phyloP scores from a whole-genome alignment of 1,139 yeast species.

The Spathaspora jeffriesii region DNA sequence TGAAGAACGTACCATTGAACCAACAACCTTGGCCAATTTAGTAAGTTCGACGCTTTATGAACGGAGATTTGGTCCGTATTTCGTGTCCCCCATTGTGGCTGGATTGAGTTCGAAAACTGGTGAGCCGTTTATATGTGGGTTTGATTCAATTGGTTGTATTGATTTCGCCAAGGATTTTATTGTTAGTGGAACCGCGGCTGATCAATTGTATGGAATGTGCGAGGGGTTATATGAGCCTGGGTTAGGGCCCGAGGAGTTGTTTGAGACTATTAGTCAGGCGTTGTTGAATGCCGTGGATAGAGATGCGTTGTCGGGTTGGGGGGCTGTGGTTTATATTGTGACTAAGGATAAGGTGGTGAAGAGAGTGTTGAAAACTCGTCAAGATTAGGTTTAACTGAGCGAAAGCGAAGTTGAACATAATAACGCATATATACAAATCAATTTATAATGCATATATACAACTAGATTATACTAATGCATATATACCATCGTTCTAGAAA shows the following conservation, averaged over 20 bases:
- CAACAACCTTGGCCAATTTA: conserved; percentile 89
- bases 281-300: conserved; percentile 94
- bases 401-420: conserved; percentile 2
- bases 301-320: conserved; percentile 99
- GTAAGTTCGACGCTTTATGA: conserved; percentile 90
- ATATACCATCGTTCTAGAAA: no score
- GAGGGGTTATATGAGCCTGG: conserved; percentile 95
- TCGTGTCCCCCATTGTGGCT: conserved; percentile 96
- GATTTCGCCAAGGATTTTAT: conserved; percentile 95
- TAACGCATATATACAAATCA: no score
- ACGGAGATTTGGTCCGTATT: conserved; percentile 94
- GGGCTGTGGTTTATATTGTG: conserved; percentile 91
- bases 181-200: conserved; percentile 96
- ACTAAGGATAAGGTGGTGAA: conserved; percentile 91
- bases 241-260: conserved; percentile 91
- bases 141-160: conserved; percentile 95
- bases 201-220: conserved; percentile 98
- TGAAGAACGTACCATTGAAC: conserved; percentile 92
- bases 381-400: conserved; percentile 53
- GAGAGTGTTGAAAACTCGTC: conserved; percentile 90
- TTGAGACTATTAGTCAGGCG: conserved; percentile 95
- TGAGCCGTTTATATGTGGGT: conserved; percentile 92
- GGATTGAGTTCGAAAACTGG: conserved; percentile 83
- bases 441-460: no score
- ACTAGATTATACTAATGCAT: no score